Conservation (phyloP, 495 filamentous ascomycete genomes). For the Darksidea phi region DNA sequence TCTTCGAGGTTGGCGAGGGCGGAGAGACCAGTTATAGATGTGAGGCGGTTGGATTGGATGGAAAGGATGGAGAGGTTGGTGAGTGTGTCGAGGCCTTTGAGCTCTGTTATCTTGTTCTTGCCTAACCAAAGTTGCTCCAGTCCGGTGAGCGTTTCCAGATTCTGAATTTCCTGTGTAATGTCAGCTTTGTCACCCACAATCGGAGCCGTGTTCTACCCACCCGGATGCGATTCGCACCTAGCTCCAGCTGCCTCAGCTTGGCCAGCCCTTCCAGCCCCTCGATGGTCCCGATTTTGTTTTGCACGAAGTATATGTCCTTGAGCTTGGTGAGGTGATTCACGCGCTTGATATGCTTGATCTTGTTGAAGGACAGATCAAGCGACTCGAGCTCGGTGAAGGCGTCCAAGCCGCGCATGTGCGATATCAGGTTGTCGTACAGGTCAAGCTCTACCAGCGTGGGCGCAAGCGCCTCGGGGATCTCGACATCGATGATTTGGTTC, state of each 20-base stretch:
- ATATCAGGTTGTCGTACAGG: constrained; percentile 96
- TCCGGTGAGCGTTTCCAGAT: constrained; percentile 70
- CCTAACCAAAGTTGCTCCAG: constrained; percentile 93
- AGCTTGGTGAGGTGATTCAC: constrained; percentile 75
- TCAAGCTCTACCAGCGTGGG: constrained; percentile 77
- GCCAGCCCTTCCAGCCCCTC: constrained; percentile 76
- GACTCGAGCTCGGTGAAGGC: constrained; percentile 68
- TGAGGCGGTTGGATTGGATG: constrained; percentile 96
- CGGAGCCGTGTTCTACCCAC: constrained; percentile 40
- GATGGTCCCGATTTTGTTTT: constrained; percentile 88
- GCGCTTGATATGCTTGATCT: constrained; percentile 97
- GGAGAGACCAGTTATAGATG: constrained; percentile 70
- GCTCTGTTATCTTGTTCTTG: constrained; percentile 93
- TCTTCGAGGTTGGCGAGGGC: constrained; percentile 81
- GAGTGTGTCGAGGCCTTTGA: constrained; percentile 71
- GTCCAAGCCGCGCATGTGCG: constrained; percentile 81
- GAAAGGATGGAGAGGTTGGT: constrained; percentile 83
- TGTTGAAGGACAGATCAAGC: constrained; percentile 96
- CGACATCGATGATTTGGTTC: constrained; percentile 79
- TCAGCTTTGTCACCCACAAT: constrained; percentile 7
- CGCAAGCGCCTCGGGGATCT: constrained; percentile 63
- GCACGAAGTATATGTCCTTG: constrained; percentile 86
- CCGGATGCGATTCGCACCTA: constrained; percentile 88
- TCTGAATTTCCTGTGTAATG: constrained; percentile 71
- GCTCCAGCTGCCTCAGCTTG: constrained; percentile 76